These are phyloP conservation scores for Ophiocordyceps australis DNA, from an alignment of 2,329 filamentous ascomycete genomes.

Conservation along the genomic window DNA sequence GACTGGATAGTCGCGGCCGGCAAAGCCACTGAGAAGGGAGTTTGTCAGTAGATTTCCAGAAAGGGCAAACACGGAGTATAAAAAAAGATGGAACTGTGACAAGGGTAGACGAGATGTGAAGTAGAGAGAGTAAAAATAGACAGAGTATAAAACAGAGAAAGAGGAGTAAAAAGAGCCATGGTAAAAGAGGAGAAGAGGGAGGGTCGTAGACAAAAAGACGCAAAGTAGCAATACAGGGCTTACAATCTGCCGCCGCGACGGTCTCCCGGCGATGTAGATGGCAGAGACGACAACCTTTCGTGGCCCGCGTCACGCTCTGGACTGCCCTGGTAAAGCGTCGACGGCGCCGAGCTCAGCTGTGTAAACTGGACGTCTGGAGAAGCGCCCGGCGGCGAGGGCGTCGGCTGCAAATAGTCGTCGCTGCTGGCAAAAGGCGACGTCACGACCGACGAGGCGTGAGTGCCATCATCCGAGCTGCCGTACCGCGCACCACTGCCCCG, in stretches of 20 bases:
- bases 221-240: not conserved
- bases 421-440: conserved; percentile 8
- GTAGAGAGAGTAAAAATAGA: too few species aligned
- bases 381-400: conserved; percentile 3
- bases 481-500: conserved; percentile 6
- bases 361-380: not conserved
- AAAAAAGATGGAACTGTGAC: too few species aligned
- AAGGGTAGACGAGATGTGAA: too few species aligned
- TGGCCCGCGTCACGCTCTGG: conserved; percentile 4
- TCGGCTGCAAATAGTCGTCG: conserved; percentile 5
- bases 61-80: too few species aligned
- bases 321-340: conserved; percentile 4
- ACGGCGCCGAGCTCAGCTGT: conserved; percentile 3
- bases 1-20: conserved; percentile 14
- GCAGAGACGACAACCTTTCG: conserved; percentile 4
- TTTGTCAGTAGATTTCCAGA: too few species aligned
- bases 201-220: too few species aligned
- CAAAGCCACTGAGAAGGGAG: conserved; percentile 1
- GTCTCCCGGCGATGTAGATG: conserved; percentile 3
- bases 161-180: too few species aligned
- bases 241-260: conserved; percentile 3
- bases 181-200: not conserved
- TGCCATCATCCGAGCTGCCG: conserved; percentile 12
- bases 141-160: too few species aligned
- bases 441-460: conserved; percentile 8